Base-by-base conservation (phyloP, 345 rosid genomes). In the Balakata baccata region DNA sequence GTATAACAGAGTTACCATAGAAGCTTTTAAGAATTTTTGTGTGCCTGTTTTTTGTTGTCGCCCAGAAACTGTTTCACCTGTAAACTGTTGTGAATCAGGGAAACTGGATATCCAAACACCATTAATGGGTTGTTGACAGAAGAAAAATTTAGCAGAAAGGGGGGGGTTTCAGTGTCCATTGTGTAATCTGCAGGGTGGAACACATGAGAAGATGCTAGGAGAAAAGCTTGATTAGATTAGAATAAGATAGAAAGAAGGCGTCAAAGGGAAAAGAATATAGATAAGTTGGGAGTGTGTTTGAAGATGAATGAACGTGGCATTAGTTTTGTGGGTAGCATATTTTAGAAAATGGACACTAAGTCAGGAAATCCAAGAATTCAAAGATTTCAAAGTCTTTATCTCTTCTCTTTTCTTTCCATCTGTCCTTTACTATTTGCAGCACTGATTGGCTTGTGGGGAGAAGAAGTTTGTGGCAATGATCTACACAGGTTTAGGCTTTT, bases 251-350 rank as follows among this genome's bases (percentile, higher is more conserved):
- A 49, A 45, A 43, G 7, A 7, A 29, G 13, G 0, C 2, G 11
- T 17, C 1, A 66, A 66, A 51, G 3, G 17, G 0, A 65, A 7
- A 64, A 16, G 9, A 11, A 65, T 0, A n/a, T 47, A 56, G 82
- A 74, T 64, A 63, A 61, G 62, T 43, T 54, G 68, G 47, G 69
- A 59, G 70, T 71, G 71, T 41, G 72, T 12, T 0, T 3, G 50
- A 23, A 38, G 75, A 43, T 65, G 69, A 16, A 60, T 12, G 54
- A 70, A 75, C 82, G 77, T 79, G 80, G 71, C 74, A 62, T 34
- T 6, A 1, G 11, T 16, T 53, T 52, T 2, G 59, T 50, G 47
- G 47, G 47, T n/a, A n/a, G 47, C 0, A 43, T 43, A 6, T 43
- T 43, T 43, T 43, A 43, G 47, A 43, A 29, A 43, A 43, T 43